Conservation (phyloP, 371 early-diverging fungal species). For the Circinella umbellata region DNA sequence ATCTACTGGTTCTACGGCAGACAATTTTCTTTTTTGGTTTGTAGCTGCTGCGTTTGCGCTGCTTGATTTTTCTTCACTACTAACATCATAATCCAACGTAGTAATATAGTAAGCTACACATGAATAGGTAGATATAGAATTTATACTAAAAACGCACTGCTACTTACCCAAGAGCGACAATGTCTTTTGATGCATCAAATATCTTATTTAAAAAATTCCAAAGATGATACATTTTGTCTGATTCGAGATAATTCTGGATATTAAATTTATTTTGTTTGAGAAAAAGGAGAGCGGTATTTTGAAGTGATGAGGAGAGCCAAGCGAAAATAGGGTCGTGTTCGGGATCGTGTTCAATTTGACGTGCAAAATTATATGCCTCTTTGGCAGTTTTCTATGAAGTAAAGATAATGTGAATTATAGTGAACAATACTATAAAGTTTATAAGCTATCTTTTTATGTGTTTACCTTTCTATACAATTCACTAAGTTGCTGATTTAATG, state of each 20-base stretch:
- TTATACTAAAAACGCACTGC: not conserved
- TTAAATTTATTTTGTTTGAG: not conserved
- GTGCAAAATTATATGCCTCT: not conserved
- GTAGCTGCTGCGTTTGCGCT: not conserved
- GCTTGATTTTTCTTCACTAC: not conserved
- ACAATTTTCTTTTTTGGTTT: not conserved
- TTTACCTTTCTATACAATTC: not conserved
- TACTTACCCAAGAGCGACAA: slow-evolving; percentile 1
- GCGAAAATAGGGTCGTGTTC: not conserved
- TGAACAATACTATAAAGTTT: not conserved
- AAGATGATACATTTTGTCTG: slow-evolving; percentile 1
- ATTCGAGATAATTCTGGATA: slow-evolving; percentile 1
- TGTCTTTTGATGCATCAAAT: not conserved
- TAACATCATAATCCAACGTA: not conserved
- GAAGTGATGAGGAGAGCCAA: not conserved
- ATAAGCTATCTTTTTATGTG: not conserved
- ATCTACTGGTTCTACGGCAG: not conserved
- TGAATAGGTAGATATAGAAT: not conserved
- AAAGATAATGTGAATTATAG: not conserved
- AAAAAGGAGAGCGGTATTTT: not conserved
- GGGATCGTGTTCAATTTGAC: not conserved
- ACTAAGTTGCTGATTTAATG: not conserved
- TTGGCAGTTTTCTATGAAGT: not conserved
- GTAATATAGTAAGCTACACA: not conserved
- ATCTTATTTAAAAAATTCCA: slow-evolving; percentile 1